These are phyloP conservation scores for Trifolium dubium DNA, from an alignment of 306 rosid species.

Conservation along the genomic window DNA sequence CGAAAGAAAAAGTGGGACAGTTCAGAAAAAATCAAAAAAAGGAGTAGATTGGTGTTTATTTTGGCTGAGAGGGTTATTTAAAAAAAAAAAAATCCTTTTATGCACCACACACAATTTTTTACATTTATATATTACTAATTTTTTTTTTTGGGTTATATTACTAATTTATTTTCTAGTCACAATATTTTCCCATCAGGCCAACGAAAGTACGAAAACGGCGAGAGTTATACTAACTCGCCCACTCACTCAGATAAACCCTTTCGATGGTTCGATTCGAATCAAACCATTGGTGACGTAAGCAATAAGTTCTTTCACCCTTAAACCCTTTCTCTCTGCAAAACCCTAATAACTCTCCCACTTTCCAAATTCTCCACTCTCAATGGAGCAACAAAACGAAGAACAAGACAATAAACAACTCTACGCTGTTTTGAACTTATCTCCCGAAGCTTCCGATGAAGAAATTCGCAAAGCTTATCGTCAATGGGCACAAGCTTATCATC, in stretches of 20 bases:
- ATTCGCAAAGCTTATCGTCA: constrained; percentile 95
- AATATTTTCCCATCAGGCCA: too few relatives aligned
- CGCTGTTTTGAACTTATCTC: constrained; percentile 81
- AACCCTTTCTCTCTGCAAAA: constrained; percentile 53
- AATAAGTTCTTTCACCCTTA: constrained; percentile 24
- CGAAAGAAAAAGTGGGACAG: too few relatives aligned
- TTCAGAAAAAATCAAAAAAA: too few relatives aligned
- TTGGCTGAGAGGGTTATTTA: too few relatives aligned
- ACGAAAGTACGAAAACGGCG: too few relatives aligned
- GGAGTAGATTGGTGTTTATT: too few relatives aligned
- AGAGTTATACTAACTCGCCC: too few relatives aligned
- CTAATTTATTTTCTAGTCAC: too few relatives aligned
- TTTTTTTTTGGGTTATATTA: too few relatives aligned
- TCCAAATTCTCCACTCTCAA: constrained; percentile 31
- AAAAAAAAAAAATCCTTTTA: too few relatives aligned
- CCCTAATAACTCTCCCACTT: constrained; percentile 42
- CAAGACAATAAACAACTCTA: constrained; percentile 77
- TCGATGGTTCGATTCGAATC: background rate
- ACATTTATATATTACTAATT: too few relatives aligned
- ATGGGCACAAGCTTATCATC: constrained; percentile 97
- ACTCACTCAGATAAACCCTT: background rate
- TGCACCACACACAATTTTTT: background rate
- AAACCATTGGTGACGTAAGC: constrained; percentile 40
- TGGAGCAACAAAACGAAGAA: constrained; percentile 61
- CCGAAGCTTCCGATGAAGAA: constrained; percentile 97